A percentile compares a stretch with the other conserved stretches of the same genome.
phyloP scores from a whole-genome alignment of 192 early-diverging fungal species.

The Oehlia diaphana region DNA sequence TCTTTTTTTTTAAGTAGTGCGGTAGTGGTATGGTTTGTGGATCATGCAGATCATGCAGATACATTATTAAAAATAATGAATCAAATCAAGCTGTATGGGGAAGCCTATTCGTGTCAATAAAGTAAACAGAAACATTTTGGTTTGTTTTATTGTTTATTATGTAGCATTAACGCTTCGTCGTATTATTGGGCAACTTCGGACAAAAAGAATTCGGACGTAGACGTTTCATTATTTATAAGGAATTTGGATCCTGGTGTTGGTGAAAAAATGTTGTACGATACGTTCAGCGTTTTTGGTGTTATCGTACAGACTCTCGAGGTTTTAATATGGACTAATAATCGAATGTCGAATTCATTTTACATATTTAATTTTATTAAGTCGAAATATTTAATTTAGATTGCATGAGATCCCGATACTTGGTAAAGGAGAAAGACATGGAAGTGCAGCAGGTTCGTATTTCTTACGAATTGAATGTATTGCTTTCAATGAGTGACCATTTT shows the following conservation, averaged over 20 bases:
- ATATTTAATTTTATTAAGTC: not conserved
- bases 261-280: too few relatives aligned
- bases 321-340: not conserved
- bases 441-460: conserved; percentile 23
- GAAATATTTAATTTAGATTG: conserved; percentile 48
- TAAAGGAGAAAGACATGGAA: too few relatives aligned
- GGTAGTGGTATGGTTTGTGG: conserved; percentile 19
- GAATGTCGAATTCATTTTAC: not conserved
- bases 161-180: not conserved
- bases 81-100: conserved; percentile 92
- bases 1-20: too few relatives aligned
- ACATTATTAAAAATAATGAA: conserved; percentile 95
- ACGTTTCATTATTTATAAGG: too few relatives aligned
- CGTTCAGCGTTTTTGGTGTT: conserved; percentile 85
- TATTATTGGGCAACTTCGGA: conserved; percentile 30
- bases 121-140: conserved; percentile 25
- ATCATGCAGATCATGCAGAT: conserved; percentile 97
- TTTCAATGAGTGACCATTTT: not conserved
- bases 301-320: conserved; percentile 84
- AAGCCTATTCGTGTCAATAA: conserved; percentile 97
- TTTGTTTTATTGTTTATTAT: not conserved
- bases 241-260: too few relatives aligned
- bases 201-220: too few relatives aligned
- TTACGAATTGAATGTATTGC: too few relatives aligned
- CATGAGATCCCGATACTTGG: conserved; percentile 74